Percentiles rank a stretch among this genome's conserved stretches.
phyloP scores from a whole-genome alignment of 2,329 filamentous ascomycete genomes.

The Colletotrichum acutatum region DNA sequence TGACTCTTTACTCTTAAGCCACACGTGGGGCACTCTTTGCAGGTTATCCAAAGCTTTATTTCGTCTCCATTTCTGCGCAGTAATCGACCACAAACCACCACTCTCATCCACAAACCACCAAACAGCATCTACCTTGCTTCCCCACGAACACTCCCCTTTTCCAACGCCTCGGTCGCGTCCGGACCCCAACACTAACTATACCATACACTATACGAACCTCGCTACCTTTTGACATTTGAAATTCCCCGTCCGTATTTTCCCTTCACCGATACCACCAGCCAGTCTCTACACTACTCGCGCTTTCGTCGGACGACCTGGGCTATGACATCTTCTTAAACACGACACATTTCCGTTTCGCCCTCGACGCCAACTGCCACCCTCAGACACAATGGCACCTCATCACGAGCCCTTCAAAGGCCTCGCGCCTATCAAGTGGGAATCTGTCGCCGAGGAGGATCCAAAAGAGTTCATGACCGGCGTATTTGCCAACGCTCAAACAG shows the following conservation, averaged over 20 bases:
- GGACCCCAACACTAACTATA: slow-evolving; percentile 1
- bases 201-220: not conserved
- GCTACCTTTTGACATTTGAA: not conserved
- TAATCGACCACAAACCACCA: not conserved
- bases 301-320: slow-evolving; percentile 14
- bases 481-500: slow-evolving; percentile 74
- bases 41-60: not conserved
- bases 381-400: slow-evolving; percentile 60
- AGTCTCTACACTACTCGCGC: not conserved
- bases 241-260: not conserved
- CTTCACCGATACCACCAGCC: not conserved
- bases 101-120: not conserved
- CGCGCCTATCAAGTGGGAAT: slow-evolving; percentile 64
- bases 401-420: slow-evolving; percentile 70
- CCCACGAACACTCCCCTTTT: slow-evolving; percentile 4
- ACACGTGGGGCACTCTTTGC: not conserved
- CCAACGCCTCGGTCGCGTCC: not conserved
- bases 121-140: slow-evolving; percentile 28
- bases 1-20: slow-evolving; percentile 8
- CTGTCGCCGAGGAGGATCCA: slow-evolving; percentile 58
- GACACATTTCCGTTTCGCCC: not conserved
- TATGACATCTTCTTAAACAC: slow-evolving; percentile 24
- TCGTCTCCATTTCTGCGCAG: slow-evolving; percentile 12
- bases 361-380: not conserved
- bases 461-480: slow-evolving; percentile 66